Evolutionary conservation across 306 rosid genomes (phyloP).

Genomic region (Gastrolobium bilobum): DNA sequence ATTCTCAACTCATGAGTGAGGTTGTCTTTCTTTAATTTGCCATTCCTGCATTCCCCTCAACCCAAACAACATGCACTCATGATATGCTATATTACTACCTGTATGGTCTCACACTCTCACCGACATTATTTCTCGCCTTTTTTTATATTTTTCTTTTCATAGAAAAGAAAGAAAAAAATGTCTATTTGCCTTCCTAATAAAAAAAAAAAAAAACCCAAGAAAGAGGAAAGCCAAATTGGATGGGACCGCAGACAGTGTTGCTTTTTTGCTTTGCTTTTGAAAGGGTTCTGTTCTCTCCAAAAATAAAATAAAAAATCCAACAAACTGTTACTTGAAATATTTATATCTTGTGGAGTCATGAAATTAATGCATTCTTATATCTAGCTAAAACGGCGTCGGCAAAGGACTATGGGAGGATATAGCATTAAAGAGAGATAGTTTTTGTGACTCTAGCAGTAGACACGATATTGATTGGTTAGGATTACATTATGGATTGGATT

Average conservation of each 20-base stretch:
- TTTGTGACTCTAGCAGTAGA: conserved; percentile 9
- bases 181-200: not conserved
- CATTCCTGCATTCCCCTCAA: conserved; percentile 25
- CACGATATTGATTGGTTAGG: conserved; percentile 16
- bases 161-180: conserved; percentile 1
- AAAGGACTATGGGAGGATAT: not conserved
- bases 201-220: not conserved
- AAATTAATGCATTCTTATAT: conserved; percentile 7
- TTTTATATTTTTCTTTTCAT: not conserved
- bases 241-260: conserved; percentile 3
- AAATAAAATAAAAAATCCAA: not conserved
- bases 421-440: not conserved
- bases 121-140: conserved; percentile 49
- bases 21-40: conserved; percentile 13
- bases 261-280: conserved; percentile 33
- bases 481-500: not conserved
- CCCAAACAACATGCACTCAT: conserved; percentile 39
- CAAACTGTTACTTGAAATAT: not conserved
- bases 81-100: conserved; percentile 20
- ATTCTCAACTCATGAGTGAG: conserved; percentile 59
- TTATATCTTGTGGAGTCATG: not conserved
- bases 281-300: not conserved
- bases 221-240: not conserved
- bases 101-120: conserved; percentile 35
- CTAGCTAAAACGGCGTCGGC: not conserved